phyloP scores from a whole-genome alignment of 257 asterid genomes.

The Knoxia roxburghii region DNA sequence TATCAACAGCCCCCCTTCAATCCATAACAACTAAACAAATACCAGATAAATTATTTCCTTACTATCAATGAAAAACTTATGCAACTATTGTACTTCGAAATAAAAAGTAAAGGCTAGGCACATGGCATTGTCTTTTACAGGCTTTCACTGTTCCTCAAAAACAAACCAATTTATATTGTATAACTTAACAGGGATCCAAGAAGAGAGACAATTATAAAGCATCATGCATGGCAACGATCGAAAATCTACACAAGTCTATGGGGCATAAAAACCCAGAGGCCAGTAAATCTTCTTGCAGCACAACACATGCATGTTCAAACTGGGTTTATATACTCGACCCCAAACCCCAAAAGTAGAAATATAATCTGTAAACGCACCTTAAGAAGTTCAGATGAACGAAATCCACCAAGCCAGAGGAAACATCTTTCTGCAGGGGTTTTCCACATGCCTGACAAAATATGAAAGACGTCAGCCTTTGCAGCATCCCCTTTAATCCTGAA shows the following conservation, averaged over 20 bases:
- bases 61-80: neutral
- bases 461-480: constrained; percentile 90
- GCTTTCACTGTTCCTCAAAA: neutral
- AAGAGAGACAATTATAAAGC: neutral
- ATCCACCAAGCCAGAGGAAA: constrained; percentile 97
- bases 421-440: constrained; percentile 96
- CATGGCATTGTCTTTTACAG: neutral
- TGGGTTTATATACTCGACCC: neutral
- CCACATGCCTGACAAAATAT: constrained; percentile 98
- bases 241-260: neutral
- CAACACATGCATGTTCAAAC: neutral
- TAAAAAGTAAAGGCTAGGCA: neutral
- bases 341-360: neutral
- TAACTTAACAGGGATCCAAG: neutral
- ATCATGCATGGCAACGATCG: neutral
- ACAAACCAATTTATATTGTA: neutral
- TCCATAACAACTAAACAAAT: neutral
- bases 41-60: neutral
- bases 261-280: neutral
- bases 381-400: constrained; percentile 92
- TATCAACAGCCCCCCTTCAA: neutral
- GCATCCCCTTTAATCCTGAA: constrained; percentile 92
- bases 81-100: neutral
- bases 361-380: constrained; percentile 39
- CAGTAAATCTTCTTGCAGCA: neutral